Base-by-base conservation (phyloP, 495 filamentous ascomycete species). In the Pseudomonodictys pantanalensis region DNA sequence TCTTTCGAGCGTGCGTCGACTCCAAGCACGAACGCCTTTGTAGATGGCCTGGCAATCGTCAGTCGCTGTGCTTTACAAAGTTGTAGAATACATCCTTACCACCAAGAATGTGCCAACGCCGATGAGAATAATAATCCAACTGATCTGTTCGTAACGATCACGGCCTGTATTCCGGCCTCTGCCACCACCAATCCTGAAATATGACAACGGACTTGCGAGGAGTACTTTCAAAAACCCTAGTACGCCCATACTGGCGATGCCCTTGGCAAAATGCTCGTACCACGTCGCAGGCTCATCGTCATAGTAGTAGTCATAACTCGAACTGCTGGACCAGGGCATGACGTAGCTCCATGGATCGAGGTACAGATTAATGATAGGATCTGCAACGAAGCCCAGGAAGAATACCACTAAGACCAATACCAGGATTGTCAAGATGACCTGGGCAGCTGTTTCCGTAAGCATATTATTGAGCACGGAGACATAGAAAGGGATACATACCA, bases 341-440 rank as follows among this genome's bases (percentile, higher is more conserved):
- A 83, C 65, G 18, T 79, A 79, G 25, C 76, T 77, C 52, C 85
- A 72, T 0, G 90, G 89, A 68, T 95, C 90, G 15, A 92, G 71
- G 76, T 91, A 95, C 18, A 95, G 75, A 59, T 88, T 87, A 69
- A 98, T 88, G 64, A 97, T 90, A 10, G 91, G 91, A 75, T 97
- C 92, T 60, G 90, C 91, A 68, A 97, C 73, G 66, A 97, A 97
- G 52, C 91, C 91, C 59, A 95, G 81, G 1, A 90, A 5, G 64
- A 92, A 97, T 26, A 95, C 75, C 42, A 84, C 79, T 32, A 86
- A 54, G 11, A 90, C 29, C 44, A 95, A 76, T 59, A 96, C 88
- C 11, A 74, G 30, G 2, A 89, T 44, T 1, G 92, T 96, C 53
- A 96, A 71, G 0, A 69, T 62, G 18, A 89, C 71, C 66, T 92